phyloP scores from a whole-genome alignment of 345 rosid species.

The Laguncularia racemosa region DNA sequence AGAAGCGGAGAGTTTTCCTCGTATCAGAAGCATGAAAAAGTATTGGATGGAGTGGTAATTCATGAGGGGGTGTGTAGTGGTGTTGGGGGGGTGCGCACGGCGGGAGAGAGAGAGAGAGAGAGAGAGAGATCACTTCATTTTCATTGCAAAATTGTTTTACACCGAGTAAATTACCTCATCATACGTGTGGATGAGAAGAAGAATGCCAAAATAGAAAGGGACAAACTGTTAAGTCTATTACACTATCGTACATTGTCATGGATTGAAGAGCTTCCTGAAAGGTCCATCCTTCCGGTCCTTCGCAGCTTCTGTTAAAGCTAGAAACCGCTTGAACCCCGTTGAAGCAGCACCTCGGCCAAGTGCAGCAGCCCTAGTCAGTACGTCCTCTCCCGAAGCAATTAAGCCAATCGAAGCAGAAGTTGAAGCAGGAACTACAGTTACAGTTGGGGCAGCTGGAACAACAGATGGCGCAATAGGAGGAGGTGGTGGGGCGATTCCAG shows the following conservation, averaged over 20 bases:
- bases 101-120: too few relatives aligned
- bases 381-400: constrained; percentile 85
- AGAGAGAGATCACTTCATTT: too few relatives aligned
- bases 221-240: too few relatives aligned
- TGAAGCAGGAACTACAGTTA: constrained; percentile 24
- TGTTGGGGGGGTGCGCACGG: too few relatives aligned
- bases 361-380: constrained; percentile 90
- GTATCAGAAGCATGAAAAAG: too few relatives aligned
- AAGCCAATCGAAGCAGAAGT: constrained; percentile 45
- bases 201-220: too few relatives aligned
- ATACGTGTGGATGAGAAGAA: too few relatives aligned
- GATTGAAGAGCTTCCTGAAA: constrained; percentile 84
- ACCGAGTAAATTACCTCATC: too few relatives aligned
- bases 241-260: constrained; percentile 18
- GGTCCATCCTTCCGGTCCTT: constrained; percentile 97
- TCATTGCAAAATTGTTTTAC: too few relatives aligned
- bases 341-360: constrained; percentile 98
- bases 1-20: too few relatives aligned
- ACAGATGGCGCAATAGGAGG: constrained; percentile 19
- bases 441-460: constrained; percentile 36
- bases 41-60: too few relatives aligned
- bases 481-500: constrained; percentile 43
- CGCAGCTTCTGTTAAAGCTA: constrained; percentile 98
- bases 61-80: too few relatives aligned
- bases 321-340: constrained; percentile 96